Base-by-base conservation (phyloP, 345 rosid species). In the Odontarrhena argentea region DNA sequence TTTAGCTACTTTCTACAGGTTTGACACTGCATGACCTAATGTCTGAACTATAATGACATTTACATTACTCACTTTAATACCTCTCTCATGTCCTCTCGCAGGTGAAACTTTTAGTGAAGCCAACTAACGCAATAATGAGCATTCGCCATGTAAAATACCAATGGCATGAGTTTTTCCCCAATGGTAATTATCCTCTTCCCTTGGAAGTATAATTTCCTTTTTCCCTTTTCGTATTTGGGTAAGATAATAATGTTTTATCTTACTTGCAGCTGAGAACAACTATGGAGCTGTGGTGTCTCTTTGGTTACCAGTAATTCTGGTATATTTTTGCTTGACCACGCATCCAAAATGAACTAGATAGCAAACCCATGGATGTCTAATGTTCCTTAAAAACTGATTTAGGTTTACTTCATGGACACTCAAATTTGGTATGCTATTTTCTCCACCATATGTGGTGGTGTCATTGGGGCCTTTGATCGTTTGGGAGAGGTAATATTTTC, bases 331-430 rank as follows among this genome's bases (percentile, higher is more conserved):
- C 22, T 59, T 48, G 36, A 34, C 65, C 28, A 67, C 49, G 7
- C 30, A 57, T 43, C 22, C 18, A 38, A 18, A 43, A 44, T 46
- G 26, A 67, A 45, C 35, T 55, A 42, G 40, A 59, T 36, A 32
- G 49, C 51, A 37, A 46, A 32, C 60, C 46, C 6, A 22, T 55
- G 48, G 54, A 40, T 64, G 38, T 73, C 57, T 71, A 30, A 65
- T 56, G 49, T 58, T 53, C 67, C 67, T 59, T 24, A 46, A 43
- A 18, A 34, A 80, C 61, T 55, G 15, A 45, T 74, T 79, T 82
- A 92, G 96, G 86, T 92, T 44, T 92, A 92, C 68, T 91, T 91
- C 53, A 85, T 92, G 97, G 98, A 93, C 78, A 83, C 94, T 55
- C 98, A 93, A 83, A 86, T 93, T 66, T 93, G 97, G 98, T 93